A percentile compares a stretch with the other conserved stretches of the same genome.
Conservation (phyloP, 352 stramenopile genomes). For the Hyphochytrium catenoides region DNA sequence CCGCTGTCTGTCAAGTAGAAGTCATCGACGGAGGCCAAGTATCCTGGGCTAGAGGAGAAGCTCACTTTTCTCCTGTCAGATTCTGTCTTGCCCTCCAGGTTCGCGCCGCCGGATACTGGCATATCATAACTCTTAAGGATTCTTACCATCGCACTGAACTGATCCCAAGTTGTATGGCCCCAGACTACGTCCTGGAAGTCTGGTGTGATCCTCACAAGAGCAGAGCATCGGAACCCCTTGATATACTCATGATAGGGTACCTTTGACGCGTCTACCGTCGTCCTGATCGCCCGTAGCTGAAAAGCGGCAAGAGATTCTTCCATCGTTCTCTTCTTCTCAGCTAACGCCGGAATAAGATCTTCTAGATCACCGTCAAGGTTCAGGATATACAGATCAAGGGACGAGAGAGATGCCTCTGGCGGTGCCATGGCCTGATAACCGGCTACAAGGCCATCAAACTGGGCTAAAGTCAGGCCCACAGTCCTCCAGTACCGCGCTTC, state of each 20-base stretch:
- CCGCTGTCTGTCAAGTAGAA: constrained; percentile 38
- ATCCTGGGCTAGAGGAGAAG: constrained; percentile 45
- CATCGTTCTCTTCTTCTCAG: constrained; percentile 6
- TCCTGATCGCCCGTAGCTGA: too few species aligned
- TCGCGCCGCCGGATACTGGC: constrained; percentile 12
- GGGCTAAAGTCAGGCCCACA: constrained; percentile 14
- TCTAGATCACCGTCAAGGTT: constrained; percentile 26
- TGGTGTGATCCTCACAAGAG: constrained; percentile 28
- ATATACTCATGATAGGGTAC: constrained; percentile 18
- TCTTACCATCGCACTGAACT: constrained; percentile 35
- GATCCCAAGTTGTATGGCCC: constrained; percentile 41
- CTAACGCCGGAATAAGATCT: constrained; percentile 15
- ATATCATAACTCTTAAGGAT: constrained; percentile 58
- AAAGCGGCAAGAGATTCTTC: neutral
- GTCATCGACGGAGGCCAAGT: constrained; percentile 43
- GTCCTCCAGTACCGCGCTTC: constrained; percentile 14
- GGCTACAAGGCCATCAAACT: constrained; percentile 23
- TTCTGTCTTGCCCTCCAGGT: neutral
- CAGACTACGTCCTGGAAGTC: constrained; percentile 29
- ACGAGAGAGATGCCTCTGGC: constrained; percentile 9
- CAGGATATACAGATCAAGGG: constrained; percentile 22
- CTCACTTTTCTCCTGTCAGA: constrained; percentile 16
- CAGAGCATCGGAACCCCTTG: constrained; percentile 38
- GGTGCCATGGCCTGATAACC: constrained; percentile 16
- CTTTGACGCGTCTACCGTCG: constrained; percentile 4